Evolutionary conservation across 176 grass and related monocot genomes (phyloP), one percentile per base, ranked within the genome.

Genomic region (Ampelocalamus luodianensis): DNA sequence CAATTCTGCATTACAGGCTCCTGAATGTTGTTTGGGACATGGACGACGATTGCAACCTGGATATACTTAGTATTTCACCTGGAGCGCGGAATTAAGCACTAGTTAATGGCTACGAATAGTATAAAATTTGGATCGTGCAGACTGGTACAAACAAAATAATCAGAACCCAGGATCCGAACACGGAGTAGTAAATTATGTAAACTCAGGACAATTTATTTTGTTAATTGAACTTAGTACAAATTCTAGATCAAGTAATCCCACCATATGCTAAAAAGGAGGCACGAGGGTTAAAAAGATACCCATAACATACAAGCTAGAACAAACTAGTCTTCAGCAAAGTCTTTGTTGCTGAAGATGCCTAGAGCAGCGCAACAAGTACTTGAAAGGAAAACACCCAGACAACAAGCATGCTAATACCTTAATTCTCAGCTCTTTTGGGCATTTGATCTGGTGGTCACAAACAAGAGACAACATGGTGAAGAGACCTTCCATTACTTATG

Each of bases 261-360:
- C 23, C 51, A 88, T 71, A 72, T 50, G 37, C 51, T 81, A 82
- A 9, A 61, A 24, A 32, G 81, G 54, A 89, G 23, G 68, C 43
- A 85, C n/a, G 60, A 75, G 81, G 81, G 89, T 75, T 87, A 84
- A 85, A 87, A 87, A 91, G 75, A 84, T 69, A 87, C 85, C 89
- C 85, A 63, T 22, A 61, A 54, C 23, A 76, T 37, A 86, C 50
- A 78, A 42, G 59, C 81, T 70, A 84, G 51, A 90, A 75, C 68
- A 44, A 90, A 87, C 63, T 76, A 91, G 29, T 84, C 85, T 84
- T 70, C 85, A 89, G 87, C 68, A 26, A 59, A 67, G n/a, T 77
- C 46, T n/a, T n/a, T n/a, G n/a, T n/a, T n/a, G n/a, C n/a, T n/a
- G n/a, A n/a, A n/a, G n/a, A n/a, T n/a, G n/a, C n/a, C n/a, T n/a